Percentiles rank a stretch among this genome's conserved stretches.
Evolutionary conservation across 192 early-diverging fungal species (phyloP).

Genomic region (Anaeromyces robustus): DNA sequence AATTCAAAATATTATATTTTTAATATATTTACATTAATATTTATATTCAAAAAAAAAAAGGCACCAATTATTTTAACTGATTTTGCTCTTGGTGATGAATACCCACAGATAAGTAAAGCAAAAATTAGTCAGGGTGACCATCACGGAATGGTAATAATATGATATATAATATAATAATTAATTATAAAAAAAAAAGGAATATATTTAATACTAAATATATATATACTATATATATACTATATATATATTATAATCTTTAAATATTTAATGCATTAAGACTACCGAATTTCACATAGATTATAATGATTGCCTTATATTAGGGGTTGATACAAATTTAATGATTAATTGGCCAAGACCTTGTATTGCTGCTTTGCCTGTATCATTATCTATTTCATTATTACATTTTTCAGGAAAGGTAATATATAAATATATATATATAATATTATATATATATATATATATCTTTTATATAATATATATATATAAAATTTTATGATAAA

Average conservation of each 20-base stretch:
- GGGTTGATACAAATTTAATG: slow-evolving; percentile 77
- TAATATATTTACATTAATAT: too few relatives aligned
- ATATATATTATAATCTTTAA: too few relatives aligned
- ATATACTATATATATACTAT: neutral
- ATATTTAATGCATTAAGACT: too few relatives aligned
- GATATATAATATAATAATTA: neutral
- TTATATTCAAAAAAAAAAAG: slow-evolving; percentile 30
- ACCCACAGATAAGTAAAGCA: slow-evolving; percentile 22
- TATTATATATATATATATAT: too few relatives aligned
- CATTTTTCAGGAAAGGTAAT: slow-evolving; percentile 82
- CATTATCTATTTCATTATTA: slow-evolving; percentile 66
- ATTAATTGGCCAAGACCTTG: slow-evolving; percentile 87
- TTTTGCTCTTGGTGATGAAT: slow-evolving; percentile 38
- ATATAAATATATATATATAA: too few relatives aligned
- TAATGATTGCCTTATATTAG: slow-evolving; percentile 83
- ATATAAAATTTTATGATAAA: too few relatives aligned
- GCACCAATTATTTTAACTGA: slow-evolving; percentile 32
- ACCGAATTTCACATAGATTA: slow-evolving; percentile 75
- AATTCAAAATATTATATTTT: slow-evolving; percentile 39
- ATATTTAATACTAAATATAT: neutral
- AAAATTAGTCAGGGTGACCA: slow-evolving; percentile 20
- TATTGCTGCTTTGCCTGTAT: slow-evolving; percentile 83
- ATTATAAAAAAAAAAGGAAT: neutral
- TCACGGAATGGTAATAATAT: slow-evolving; percentile 15
- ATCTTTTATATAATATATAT: too few relatives aligned